A percentile compares a stretch with the other conserved stretches of the same genome.
These are phyloP conservation scores for Tolypocladium nubicola DNA, from an alignment of 2,329 filamentous ascomycete species.

Conservation along the genomic window DNA sequence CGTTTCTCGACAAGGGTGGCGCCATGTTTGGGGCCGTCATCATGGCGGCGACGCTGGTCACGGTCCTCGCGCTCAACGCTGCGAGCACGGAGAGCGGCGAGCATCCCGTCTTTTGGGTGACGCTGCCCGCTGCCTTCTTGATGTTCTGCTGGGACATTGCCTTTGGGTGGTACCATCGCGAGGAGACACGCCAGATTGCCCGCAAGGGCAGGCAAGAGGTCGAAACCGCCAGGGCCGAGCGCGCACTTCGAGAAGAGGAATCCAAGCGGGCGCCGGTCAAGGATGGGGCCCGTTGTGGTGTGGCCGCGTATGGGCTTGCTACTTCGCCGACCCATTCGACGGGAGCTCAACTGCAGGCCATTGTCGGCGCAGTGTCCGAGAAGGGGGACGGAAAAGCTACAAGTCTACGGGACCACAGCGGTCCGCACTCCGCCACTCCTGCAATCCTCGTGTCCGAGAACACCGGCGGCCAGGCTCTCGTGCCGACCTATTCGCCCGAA, in stretches of 20 bases:
- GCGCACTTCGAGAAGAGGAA: constrained; percentile 5
- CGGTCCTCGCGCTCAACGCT: constrained; percentile 56
- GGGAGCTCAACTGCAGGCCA: neutral
- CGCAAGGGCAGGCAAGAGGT: constrained; percentile 34
- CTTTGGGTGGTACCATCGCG: constrained; percentile 51
- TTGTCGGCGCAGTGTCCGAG: neutral
- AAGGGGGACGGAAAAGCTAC: neutral
- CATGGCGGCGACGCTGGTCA: constrained; percentile 57
- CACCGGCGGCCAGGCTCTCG: constrained; percentile 5
- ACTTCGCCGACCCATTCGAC: neutral
- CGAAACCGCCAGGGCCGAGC: constrained; percentile 8
- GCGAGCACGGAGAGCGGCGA: constrained; percentile 36
- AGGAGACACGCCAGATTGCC: constrained; percentile 54
- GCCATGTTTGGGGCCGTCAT: constrained; percentile 53
- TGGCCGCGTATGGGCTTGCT: neutral
- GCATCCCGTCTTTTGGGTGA: constrained; percentile 56
- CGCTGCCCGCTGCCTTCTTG: constrained; percentile 55
- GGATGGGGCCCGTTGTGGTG: neutral
- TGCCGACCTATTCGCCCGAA: constrained; percentile 1
- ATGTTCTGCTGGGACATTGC: constrained; percentile 59
- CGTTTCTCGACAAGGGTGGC: constrained; percentile 57
- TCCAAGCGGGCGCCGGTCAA: neutral
- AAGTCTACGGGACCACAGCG: neutral
- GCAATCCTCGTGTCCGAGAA: constrained; percentile 9
- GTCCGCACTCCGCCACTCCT: constrained; percentile 2